phyloP scores from a whole-genome alignment of 371 early-diverging fungal genomes.

The Scutellospora calospora region DNA sequence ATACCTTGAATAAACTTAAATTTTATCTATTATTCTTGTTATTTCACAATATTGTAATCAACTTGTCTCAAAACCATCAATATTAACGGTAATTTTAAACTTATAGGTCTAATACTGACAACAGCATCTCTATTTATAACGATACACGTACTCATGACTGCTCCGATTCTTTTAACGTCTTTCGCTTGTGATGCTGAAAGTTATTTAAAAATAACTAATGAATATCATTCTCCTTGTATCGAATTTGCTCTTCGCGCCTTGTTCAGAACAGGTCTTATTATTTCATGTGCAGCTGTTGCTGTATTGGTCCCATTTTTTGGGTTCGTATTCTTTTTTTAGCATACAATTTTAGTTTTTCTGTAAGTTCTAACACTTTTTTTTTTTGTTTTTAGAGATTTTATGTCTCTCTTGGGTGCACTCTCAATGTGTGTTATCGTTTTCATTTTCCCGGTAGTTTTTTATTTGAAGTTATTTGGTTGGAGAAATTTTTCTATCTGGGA shows the following conservation, averaged over 20 bases:
- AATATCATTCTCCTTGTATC: slow-evolving; percentile 15
- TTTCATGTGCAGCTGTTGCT: slow-evolving; percentile 65
- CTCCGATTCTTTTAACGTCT: slow-evolving; percentile 81
- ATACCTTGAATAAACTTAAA: too few species aligned
- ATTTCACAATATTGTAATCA: too few species aligned
- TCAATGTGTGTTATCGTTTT: slow-evolving; percentile 82
- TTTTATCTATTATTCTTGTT: too few species aligned
- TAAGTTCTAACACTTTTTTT: too few species aligned
- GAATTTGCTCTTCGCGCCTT: slow-evolving; percentile 66
- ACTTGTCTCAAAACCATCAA: slow-evolving; percentile 35
- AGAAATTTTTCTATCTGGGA: slow-evolving; percentile 63
- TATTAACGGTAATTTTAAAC: neutral
- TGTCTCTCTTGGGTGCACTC: slow-evolving; percentile 87
- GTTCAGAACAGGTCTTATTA: slow-evolving; percentile 65
- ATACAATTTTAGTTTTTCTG: slow-evolving; percentile 27
- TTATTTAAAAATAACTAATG: slow-evolving; percentile 6
- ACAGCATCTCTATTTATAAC: slow-evolving; percentile 81
- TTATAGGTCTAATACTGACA: slow-evolving; percentile 49
- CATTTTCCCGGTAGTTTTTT: slow-evolving; percentile 87
- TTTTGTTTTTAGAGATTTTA: slow-evolving; percentile 57
- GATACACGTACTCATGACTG: slow-evolving; percentile 81
- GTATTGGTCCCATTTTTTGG: slow-evolving; percentile 80
- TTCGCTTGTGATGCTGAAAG: slow-evolving; percentile 75
- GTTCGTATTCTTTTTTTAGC: too few species aligned
- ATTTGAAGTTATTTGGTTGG: slow-evolving; percentile 76